Conservation (phyloP, 2,329 filamentous ascomycete species). For the Sporothrix pallida region DNA sequence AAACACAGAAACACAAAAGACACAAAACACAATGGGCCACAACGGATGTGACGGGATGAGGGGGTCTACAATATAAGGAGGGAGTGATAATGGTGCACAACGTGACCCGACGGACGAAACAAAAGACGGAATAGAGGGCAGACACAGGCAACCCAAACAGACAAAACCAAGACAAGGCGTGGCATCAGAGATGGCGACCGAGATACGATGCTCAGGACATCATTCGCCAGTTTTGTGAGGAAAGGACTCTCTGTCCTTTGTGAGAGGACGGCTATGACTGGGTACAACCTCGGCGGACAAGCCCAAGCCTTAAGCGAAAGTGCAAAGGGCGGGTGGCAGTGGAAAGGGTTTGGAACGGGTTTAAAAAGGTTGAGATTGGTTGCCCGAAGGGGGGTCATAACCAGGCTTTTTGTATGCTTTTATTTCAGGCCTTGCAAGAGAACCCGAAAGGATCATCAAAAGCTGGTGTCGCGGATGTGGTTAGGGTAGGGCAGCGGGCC, state of each 20-base stretch:
- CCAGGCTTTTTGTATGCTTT: background rate
- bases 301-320: background rate
- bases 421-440: too few relatives aligned
- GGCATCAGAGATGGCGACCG: background rate
- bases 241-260: background rate
- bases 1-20: background rate
- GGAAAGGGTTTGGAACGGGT: too few relatives aligned
- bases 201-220: background rate
- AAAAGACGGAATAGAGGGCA: background rate
- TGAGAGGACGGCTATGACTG: background rate
- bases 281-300: background rate
- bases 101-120: background rate
- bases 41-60: background rate
- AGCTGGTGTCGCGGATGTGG: background rate
- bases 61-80: background rate
- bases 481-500: conserved; percentile 17
- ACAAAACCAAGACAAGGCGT: background rate
- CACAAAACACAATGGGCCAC: background rate
- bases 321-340: background rate
- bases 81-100: background rate
- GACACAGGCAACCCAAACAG: too few relatives aligned
- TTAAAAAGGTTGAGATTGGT: too few relatives aligned
- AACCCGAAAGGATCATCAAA: background rate
- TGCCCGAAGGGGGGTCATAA: background rate
- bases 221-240: too few relatives aligned